Evolutionary conservation across 2,329 filamentous ascomycete genomes (phyloP).

Genomic region (Chaetoscypha palmicola): DNA sequence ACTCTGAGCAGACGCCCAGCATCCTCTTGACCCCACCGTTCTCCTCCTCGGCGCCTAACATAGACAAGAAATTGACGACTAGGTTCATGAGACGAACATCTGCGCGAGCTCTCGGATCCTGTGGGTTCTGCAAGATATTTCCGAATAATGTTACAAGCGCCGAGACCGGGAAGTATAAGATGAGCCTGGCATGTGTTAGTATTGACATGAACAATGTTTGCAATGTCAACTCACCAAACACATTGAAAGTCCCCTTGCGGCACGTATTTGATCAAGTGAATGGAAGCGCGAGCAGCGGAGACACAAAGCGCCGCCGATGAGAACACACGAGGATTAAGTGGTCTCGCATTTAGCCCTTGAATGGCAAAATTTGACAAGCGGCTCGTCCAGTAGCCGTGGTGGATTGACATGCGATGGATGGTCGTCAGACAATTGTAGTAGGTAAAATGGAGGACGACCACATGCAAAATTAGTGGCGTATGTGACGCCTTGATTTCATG

Average conservation of each 20-base stretch:
- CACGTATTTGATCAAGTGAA: slow-evolving; percentile 91
- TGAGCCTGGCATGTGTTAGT: slow-evolving; percentile 61
- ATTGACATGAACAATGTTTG: slow-evolving; percentile 29
- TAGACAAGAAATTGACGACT: slow-evolving; percentile 86
- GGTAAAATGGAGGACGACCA: slow-evolving; percentile 89
- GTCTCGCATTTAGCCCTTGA: slow-evolving; percentile 82
- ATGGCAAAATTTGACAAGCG: slow-evolving; percentile 91
- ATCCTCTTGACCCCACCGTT: slow-evolving; percentile 90
- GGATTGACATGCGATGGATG: slow-evolving; percentile 96
- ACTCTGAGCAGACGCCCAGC: slow-evolving; percentile 90
- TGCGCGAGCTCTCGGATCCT: slow-evolving; percentile 78
- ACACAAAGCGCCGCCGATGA: slow-evolving; percentile 90
- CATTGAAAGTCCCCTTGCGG: slow-evolving; percentile 91
- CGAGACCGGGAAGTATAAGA: slow-evolving; percentile 94
- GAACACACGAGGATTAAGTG: slow-evolving; percentile 89
- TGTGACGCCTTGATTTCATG: slow-evolving; percentile 91
- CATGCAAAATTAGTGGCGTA: slow-evolving; percentile 86
- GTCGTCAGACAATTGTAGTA: slow-evolving; percentile 98
- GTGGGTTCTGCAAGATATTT: slow-evolving; percentile 91
- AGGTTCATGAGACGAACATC: slow-evolving; percentile 88
- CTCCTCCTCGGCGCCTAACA: slow-evolving; percentile 80
- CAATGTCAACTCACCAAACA: slow-evolving; percentile 66
- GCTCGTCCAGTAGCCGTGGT: slow-evolving; percentile 97
- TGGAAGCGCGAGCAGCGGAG: slow-evolving; percentile 84
- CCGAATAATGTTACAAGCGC: slow-evolving; percentile 92